Percentiles rank a stretch among this genome's conserved stretches.
These are phyloP conservation scores for Mycena maculata DNA, from an alignment of 768 basidiomycete genomes.

Conservation along the genomic window DNA sequence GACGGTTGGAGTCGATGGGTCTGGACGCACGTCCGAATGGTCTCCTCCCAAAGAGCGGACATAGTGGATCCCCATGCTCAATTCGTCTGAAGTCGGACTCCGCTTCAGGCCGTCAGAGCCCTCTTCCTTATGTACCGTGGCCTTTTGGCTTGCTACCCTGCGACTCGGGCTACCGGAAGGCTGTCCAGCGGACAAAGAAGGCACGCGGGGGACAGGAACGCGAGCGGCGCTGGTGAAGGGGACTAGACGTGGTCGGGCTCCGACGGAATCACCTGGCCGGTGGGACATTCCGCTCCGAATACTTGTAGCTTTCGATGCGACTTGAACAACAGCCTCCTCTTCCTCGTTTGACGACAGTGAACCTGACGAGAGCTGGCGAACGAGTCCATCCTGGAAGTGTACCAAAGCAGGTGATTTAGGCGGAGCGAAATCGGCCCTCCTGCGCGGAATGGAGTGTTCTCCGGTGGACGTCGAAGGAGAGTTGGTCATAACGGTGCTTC, in stretches of 20 bases:
- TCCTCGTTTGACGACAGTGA: conserved; percentile 52
- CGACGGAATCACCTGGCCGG: conserved; percentile 45
- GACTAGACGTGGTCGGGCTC: conserved; percentile 69
- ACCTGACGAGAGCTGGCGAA: conserved; percentile 50
- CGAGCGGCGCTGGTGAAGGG: conserved; percentile 78
- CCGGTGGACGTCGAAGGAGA: conserved; percentile 77
- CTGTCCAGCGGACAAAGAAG: conserved; percentile 46
- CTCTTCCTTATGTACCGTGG: conserved; percentile 64
- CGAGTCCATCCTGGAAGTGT: conserved; percentile 52
- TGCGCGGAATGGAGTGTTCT: conserved; percentile 71
- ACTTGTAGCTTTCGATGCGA: conserved; percentile 65
- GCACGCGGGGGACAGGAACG: conserved; percentile 68
- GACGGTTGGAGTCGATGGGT: conserved; percentile 48
- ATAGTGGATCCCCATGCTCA: conserved; percentile 76
- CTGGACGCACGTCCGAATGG: conserved; percentile 37
- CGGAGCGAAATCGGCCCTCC: conserved; percentile 77
- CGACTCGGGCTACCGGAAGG: conserved; percentile 42
- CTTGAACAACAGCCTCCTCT: conserved; percentile 59
- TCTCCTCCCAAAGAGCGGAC: conserved; percentile 77
- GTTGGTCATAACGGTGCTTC: conserved; percentile 62
- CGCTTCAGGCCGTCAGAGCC: conserved; percentile 44
- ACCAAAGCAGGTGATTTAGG: conserved; percentile 60
- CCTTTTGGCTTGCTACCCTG: conserved; percentile 73
- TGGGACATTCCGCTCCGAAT: conserved; percentile 57
- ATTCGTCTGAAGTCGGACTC: conserved; percentile 68